Base-by-base conservation (phyloP, 441 rosid genomes). In the Euphorbia schlechtendalii region DNA sequence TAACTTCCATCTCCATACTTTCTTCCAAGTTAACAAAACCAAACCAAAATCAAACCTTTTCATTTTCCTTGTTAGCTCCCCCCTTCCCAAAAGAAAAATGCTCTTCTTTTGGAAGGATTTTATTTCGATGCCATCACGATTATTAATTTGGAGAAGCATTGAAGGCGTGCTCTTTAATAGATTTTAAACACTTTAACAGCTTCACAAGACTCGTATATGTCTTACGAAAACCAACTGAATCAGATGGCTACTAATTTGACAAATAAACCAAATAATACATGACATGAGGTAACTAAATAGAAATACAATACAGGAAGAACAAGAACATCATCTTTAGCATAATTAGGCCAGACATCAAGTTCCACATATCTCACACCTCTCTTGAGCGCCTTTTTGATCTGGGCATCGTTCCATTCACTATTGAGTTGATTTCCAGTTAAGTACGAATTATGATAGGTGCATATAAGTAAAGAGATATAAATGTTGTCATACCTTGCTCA, bases 291-390 rank as follows among this genome's bases (percentile, higher is more conserved):
- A 13, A 9, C 18, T 2, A 11, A 27, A 46, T 34, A 36, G 11
- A 22, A 1, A 30, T 71, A 92, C 98, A 94, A 76, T 78, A 97
- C 98, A 73, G 90, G 98, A 63, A 79, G 84, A 71, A 90, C 92
- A 61, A 83, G 75, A 1, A 90, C 80, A 71, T 79, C 73, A 61
- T 85, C 87, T 70, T 83, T 84, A 17, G 75, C 59, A 0, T 87
- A 79, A 77, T 88, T 85, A 0, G 96, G 98, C 98, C 96, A 92
- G 24, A 92, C 67, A 78, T 92, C 98, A 41, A 92, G 81, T 69
- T 92, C 96, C 67, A 92, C 81, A 30, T 84, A 96, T 61, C 96
- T 80, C 8, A 92, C 96, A 51, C 98, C 98, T 74, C 73, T 83
- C 65, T 79, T 65, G 66, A 92, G 74, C 8, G 96, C 92, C 24